These are phyloP conservation scores for Aspergillus chevalieri DNA, from an alignment of 2,329 filamentous ascomycete genomes.

Conservation along the genomic window DNA sequence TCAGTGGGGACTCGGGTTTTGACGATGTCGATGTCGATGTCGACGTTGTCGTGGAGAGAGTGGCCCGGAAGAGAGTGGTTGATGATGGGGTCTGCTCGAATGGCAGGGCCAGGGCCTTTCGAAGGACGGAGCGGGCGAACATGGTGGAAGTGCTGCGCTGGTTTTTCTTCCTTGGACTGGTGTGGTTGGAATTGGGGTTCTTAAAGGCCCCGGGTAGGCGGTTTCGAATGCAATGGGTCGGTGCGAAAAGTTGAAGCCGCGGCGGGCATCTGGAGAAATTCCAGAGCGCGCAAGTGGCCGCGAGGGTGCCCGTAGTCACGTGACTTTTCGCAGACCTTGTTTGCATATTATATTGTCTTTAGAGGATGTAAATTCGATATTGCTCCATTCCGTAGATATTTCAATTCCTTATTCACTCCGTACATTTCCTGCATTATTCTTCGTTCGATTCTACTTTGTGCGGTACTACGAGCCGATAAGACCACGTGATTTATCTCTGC, in stretches of 20 bases:
- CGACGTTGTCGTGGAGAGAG: conserved; percentile 28
- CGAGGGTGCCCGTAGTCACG: conserved; percentile 23
- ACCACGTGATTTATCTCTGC: conserved; percentile 14
- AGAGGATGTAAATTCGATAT: too few relatives aligned
- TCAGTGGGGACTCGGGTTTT: conserved; percentile 24
- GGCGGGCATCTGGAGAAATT: conserved; percentile 26
- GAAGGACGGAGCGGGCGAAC: conserved; percentile 33
- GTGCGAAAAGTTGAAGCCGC: conserved; percentile 5
- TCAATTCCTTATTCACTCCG: too few relatives aligned
- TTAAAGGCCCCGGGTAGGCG: conserved; percentile 8
- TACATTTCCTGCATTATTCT: too few relatives aligned
- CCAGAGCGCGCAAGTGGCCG: conserved; percentile 24
- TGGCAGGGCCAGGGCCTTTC: conserved; percentile 22
- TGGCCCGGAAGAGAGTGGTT: conserved; percentile 29
- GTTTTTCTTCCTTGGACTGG: conserved; percentile 7
- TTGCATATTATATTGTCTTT: too few relatives aligned
- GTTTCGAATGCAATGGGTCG: conserved; percentile 2
- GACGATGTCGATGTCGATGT: conserved; percentile 22
- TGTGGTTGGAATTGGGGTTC: conserved; percentile 3
- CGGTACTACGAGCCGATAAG: background rate
- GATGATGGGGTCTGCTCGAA: conserved; percentile 22
- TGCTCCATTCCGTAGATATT: too few relatives aligned
- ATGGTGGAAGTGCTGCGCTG: conserved; percentile 17
- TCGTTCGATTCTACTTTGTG: too few relatives aligned
- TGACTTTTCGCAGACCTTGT: conserved; percentile 6